Evolutionary conservation across 371 early-diverging fungal species (phyloP).

Genomic region (Fennellomyces sp.): DNA sequence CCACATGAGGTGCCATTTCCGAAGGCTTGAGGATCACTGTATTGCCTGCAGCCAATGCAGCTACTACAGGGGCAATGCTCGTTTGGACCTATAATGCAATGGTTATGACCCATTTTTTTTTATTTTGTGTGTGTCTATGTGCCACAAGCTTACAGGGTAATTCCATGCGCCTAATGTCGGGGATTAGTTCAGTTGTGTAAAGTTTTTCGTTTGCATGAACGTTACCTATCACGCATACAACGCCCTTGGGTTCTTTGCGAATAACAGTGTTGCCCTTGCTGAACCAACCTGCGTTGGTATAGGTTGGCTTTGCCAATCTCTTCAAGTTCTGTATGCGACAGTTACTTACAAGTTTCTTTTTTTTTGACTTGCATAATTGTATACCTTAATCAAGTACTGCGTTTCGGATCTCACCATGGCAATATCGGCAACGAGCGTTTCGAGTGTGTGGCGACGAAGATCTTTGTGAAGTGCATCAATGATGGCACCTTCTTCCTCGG

Average conservation of each 20-base stretch:
- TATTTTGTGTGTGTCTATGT: too few species aligned
- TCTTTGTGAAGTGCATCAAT: not conserved
- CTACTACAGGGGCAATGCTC: constrained; percentile 72
- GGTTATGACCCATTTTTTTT: too few species aligned
- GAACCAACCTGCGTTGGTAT: constrained; percentile 1
- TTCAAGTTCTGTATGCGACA: not conserved
- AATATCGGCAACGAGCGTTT: not conserved
- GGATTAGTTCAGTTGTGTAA: too few species aligned
- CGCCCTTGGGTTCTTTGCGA: constrained; percentile 76
- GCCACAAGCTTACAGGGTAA: constrained; percentile 70
- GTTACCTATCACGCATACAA: constrained; percentile 71
- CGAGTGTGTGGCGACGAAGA: not conserved
- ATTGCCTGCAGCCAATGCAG: constrained; percentile 94
- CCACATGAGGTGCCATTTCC: constrained; percentile 76
- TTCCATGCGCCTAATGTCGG: constrained; percentile 89
- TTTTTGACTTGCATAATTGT: too few species aligned
- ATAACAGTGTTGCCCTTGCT: constrained; percentile 41
- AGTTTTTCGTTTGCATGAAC: too few species aligned
- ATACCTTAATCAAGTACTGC: not conserved
- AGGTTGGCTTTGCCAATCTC: not conserved
- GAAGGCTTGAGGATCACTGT: constrained; percentile 89
- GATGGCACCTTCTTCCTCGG: not conserved
- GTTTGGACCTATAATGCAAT: constrained; percentile 57
- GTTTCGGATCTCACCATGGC: not conserved
- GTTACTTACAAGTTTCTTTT: too few species aligned